Conservation (phyloP, 352 stramenopile species). For the Lagenidium sp. region DNA sequence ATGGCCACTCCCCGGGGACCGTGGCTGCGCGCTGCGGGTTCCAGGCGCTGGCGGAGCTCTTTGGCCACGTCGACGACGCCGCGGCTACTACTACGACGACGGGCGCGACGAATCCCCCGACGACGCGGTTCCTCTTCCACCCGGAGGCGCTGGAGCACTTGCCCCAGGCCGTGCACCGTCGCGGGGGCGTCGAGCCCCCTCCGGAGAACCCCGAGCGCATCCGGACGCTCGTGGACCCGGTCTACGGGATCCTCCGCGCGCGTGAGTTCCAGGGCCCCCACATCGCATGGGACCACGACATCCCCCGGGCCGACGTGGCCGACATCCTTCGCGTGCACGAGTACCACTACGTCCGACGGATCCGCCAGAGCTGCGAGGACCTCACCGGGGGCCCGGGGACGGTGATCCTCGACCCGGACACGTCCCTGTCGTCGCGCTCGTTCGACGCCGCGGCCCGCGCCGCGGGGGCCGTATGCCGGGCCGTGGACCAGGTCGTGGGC, state of each 20-base stretch:
- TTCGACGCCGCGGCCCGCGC: constrained; percentile 70
- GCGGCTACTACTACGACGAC: constrained; percentile 1
- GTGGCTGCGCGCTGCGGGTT: constrained; percentile 37
- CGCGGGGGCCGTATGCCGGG: constrained; percentile 77
- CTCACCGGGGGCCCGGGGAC: constrained; percentile 33
- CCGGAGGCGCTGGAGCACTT: constrained; percentile 70
- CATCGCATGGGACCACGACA: constrained; percentile 57
- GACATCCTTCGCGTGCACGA: constrained; percentile 90
- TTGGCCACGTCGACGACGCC: constrained; percentile 11
- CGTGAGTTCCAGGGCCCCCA: constrained; percentile 51
- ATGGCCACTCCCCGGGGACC: constrained; percentile 39
- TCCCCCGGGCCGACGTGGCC: constrained; percentile 63
- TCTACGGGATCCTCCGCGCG: constrained; percentile 61
- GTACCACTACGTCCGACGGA: constrained; percentile 76
- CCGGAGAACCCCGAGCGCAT: constrained; percentile 88
- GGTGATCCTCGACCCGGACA: constrained; percentile 64
- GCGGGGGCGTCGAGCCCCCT: constrained; percentile 61
- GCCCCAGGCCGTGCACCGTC: constrained; percentile 51
- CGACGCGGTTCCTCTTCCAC: constrained; percentile 70
- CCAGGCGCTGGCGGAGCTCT: constrained; percentile 14
- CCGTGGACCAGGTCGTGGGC: constrained; percentile 77
- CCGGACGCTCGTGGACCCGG: constrained; percentile 69
- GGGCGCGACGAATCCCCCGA: constrained; percentile 1
- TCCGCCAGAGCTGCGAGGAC: constrained; percentile 34
- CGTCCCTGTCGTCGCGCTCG: constrained; percentile 64